Conservation (phyloP, 768 basidiomycete genomes). For the Phylloporus sp. region DNA sequence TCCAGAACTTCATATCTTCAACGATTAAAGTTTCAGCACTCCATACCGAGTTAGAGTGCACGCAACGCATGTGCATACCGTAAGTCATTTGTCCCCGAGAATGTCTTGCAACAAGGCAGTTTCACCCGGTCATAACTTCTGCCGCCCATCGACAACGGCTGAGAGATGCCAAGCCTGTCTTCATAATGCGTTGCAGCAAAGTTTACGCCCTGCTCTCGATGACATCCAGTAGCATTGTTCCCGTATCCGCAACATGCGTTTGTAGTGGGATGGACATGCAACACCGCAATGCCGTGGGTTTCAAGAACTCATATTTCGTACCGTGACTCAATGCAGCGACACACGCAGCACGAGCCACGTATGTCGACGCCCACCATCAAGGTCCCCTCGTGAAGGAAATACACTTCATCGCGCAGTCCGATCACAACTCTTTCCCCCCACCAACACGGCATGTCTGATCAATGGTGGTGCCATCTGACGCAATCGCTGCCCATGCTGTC, state of each 20-base stretch:
- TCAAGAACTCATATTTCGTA: no score
- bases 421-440: not conserved
- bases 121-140: slow-evolving; percentile 4
- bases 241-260: not conserved
- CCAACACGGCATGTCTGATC: not conserved
- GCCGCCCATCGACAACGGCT: slow-evolving; percentile 1
- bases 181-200: slow-evolving; percentile 9
- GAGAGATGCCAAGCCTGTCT: slow-evolving; percentile 6
- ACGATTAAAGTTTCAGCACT: slow-evolving; percentile 15
- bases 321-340: not conserved
- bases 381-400: not conserved
- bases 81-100: slow-evolving; percentile 5
- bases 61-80: slow-evolving; percentile 9
- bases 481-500: not conserved
- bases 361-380: no score
- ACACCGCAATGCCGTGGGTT: no score
- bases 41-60: slow-evolving; percentile 5
- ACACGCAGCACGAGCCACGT: not conserved
- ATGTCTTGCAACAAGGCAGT: not conserved
- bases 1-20: slow-evolving; percentile 7
- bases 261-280: no score
- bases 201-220: not conserved
- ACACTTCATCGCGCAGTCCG: not conserved
- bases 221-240: not conserved
- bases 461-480: not conserved